Evolutionary conservation across 768 basidiomycete species (phyloP).

Genomic region (Zangia roseola): DNA sequence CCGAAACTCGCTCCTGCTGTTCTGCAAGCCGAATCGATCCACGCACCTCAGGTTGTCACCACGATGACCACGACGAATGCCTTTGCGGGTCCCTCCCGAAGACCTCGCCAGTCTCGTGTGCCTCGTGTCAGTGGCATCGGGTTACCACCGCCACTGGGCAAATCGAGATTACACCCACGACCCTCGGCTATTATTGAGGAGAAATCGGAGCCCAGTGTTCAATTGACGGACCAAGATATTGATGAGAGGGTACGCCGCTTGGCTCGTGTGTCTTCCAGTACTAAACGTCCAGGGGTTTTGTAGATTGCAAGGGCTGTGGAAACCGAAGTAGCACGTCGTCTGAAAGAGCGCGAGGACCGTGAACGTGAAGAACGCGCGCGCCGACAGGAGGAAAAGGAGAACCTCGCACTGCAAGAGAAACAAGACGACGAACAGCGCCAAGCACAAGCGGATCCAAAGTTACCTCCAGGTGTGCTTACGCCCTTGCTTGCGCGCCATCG

Average conservation of each 20-base stretch:
- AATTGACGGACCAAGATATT: slow-evolving; percentile 67
- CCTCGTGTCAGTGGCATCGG: slow-evolving; percentile 33
- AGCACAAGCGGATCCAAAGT: slow-evolving; percentile 9
- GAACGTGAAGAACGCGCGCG: slow-evolving; percentile 33
- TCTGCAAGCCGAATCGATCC: slow-evolving; percentile 41
- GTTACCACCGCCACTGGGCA: slow-evolving; percentile 24
- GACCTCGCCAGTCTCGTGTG: slow-evolving; percentile 33
- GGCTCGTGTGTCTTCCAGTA: background rate
- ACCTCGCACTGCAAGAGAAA: slow-evolving; percentile 16
- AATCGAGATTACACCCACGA: slow-evolving; percentile 18
- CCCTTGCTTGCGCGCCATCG: slow-evolving; percentile 62
- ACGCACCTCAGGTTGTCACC: slow-evolving; percentile 10
- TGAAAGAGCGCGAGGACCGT: slow-evolving; percentile 44
- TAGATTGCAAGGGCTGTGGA: slow-evolving; percentile 77
- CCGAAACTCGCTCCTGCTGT: slow-evolving; percentile 45
- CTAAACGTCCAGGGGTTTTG: background rate
- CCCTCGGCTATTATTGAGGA: slow-evolving; percentile 14
- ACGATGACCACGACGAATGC: slow-evolving; percentile 12
- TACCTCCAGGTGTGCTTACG: slow-evolving; percentile 47
- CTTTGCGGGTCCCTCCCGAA: slow-evolving; percentile 19
- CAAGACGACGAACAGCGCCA: slow-evolving; percentile 9
- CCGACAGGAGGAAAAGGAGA: slow-evolving; percentile 28
- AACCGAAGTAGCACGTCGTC: slow-evolving; percentile 65
- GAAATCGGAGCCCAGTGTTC: slow-evolving; percentile 14
- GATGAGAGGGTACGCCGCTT: slow-evolving; percentile 56